Percentiles rank a stretch among this genome's conserved stretches.
Evolutionary conservation across 2,329 filamentous ascomycete species (phyloP).

Genomic region (Zalaria sp.): DNA sequence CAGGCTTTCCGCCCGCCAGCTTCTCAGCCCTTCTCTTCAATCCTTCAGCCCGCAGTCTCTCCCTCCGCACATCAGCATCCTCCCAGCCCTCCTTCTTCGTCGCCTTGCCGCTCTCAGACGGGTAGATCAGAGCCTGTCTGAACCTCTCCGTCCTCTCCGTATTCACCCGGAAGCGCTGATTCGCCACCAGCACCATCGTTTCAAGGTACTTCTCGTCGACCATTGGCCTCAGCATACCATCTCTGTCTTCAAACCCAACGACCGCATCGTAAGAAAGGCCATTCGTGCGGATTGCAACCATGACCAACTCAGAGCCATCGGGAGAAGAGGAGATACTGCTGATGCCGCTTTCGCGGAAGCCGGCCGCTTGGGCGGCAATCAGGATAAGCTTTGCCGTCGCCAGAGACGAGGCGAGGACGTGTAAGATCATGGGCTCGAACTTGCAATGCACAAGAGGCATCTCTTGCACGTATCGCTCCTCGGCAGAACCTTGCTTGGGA

Average conservation of each 20-base stretch:
- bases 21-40: constrained; percentile 35
- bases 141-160: constrained; percentile 53
- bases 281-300: constrained; percentile 75
- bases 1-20: neutral
- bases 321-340: constrained; percentile 42
- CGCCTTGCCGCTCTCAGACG: constrained; percentile 15
- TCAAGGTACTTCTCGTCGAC: constrained; percentile 55
- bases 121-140: constrained; percentile 32
- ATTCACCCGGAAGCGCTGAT: constrained; percentile 62
- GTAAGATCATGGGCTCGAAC: constrained; percentile 92
- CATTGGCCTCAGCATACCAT: constrained; percentile 33
- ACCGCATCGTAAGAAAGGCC: constrained; percentile 72
- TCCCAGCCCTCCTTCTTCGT: constrained; percentile 27
- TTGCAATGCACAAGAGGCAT: constrained; percentile 61
- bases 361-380: constrained; percentile 61
- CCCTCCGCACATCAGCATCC: constrained; percentile 21
- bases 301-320: constrained; percentile 40
- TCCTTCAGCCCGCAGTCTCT: constrained; percentile 27
- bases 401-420: constrained; percentile 65
- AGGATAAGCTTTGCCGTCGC: constrained; percentile 63
- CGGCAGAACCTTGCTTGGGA: neutral
- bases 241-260: constrained; percentile 42
- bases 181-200: constrained; percentile 54
- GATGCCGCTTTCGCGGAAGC: constrained; percentile 82
- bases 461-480: neutral